phyloP scores from a whole-genome alignment of 192 early-diverging fungal genomes.

The Coemansia sp. region DNA sequence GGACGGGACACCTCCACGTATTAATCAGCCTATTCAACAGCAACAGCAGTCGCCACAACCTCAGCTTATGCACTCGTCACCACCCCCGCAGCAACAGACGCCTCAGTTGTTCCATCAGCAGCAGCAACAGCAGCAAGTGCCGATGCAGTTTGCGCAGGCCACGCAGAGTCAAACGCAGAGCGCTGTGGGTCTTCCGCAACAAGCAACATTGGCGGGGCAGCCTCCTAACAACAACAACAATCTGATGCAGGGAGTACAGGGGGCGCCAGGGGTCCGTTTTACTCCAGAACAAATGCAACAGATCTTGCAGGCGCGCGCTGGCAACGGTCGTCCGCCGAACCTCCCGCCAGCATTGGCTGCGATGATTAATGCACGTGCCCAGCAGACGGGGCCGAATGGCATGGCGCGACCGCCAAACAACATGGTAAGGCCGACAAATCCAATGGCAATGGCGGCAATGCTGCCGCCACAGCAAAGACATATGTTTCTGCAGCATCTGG shows the following conservation, averaged over 20 bases:
- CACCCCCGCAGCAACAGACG: conserved; percentile 9
- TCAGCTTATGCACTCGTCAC: conserved; percentile 15
- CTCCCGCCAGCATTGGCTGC: conserved; percentile 44
- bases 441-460: conserved; percentile 21
- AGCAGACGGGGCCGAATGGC: conserved; percentile 24
- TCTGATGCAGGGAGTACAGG: conserved; percentile 14
- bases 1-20: conserved; percentile 9
- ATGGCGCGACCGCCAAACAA: conserved; percentile 12
- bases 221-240: neutral
- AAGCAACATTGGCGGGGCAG: conserved; percentile 11
- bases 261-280: conserved; percentile 26
- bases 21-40: conserved; percentile 11
- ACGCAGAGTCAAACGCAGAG: conserved; percentile 23
- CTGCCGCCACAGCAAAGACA: conserved; percentile 49
- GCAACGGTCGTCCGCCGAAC: conserved; percentile 29
- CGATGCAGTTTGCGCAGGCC: conserved; percentile 15
- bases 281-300: conserved; percentile 48
- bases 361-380: conserved; percentile 36
- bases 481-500: conserved; percentile 36
- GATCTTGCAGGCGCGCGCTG: conserved; percentile 49
- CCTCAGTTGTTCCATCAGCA: conserved; percentile 20
- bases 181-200: conserved; percentile 14
- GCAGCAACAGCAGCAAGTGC: conserved; percentile 21
- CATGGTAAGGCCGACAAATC: conserved; percentile 22
- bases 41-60: conserved; percentile 25